Evolutionary conservation across 2,329 filamentous ascomycete genomes (phyloP).

Genomic region (Cyphellophora attinorum): DNA sequence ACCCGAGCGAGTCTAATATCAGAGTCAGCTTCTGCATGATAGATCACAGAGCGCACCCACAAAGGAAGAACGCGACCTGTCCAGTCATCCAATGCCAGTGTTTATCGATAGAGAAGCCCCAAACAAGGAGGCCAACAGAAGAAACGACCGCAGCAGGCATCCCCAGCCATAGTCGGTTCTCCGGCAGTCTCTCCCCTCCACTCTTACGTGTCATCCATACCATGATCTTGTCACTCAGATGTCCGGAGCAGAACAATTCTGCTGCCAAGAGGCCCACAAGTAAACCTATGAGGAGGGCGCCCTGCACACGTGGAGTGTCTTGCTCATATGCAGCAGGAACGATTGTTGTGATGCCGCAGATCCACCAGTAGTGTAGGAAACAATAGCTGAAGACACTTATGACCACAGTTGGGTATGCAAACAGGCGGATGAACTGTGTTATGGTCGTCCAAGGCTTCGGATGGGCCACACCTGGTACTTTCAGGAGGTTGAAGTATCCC

Average conservation of each 20-base stretch:
- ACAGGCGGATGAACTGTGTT: constrained; percentile 4
- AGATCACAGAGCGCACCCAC: too few relatives aligned
- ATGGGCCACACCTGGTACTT: constrained; percentile 5
- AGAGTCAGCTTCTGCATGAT: too few relatives aligned
- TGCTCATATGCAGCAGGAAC: constrained; percentile 6
- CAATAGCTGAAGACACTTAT: constrained; percentile 4
- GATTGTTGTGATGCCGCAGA: constrained; percentile 3
- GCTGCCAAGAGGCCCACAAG: constrained; percentile 5
- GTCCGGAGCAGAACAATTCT: constrained; percentile 6
- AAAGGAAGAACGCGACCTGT: constrained; percentile 8
- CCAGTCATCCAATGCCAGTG: constrained; percentile 7
- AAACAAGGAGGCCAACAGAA: constrained; percentile 4
- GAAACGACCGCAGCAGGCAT: constrained; percentile 5
- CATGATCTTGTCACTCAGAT: constrained; percentile 6
- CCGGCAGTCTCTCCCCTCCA: constrained; percentile 2
- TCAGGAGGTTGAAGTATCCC: constrained; percentile 5
- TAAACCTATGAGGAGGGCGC: constrained; percentile 4
- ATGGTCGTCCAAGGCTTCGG: constrained; percentile 6
- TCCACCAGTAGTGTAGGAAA: constrained; percentile 10
- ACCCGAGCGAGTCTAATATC: too few relatives aligned
- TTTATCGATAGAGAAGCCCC: constrained; percentile 4
- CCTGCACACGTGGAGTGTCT: constrained; percentile 6
- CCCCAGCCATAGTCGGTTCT: constrained; percentile 7
- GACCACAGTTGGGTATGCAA: constrained; percentile 5
- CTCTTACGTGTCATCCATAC: constrained; percentile 2